These are phyloP conservation scores for Gossypium ekmanianum DNA, from an alignment of 345 rosid species.

Conservation along the genomic window DNA sequence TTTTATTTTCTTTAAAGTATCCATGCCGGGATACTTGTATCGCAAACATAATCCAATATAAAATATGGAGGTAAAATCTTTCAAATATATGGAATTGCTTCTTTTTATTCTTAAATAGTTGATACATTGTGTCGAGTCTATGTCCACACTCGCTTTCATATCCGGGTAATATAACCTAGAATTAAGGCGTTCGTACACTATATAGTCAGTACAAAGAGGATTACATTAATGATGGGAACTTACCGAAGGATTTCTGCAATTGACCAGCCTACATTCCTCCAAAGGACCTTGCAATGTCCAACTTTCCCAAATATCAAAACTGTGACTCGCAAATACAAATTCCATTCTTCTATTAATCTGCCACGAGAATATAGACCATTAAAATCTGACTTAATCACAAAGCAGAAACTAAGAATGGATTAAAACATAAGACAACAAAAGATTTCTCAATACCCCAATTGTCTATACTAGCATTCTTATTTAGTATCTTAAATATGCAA, in stretches of 20 bases:
- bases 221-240: conserved; percentile 9
- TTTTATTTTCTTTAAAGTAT: no score
- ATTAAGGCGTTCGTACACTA: no score
- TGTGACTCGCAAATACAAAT: conserved; percentile 95
- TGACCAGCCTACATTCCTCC: conserved; percentile 84
- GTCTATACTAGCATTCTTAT: neutral
- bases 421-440: neutral
- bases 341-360: conserved; percentile 96
- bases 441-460: neutral
- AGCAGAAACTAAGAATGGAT: neutral
- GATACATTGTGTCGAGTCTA: no score
- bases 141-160: no score
- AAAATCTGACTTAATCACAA: neutral
- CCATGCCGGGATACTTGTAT: no score
- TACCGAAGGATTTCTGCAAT: conserved; percentile 81
- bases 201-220: neutral
- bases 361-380: conserved; percentile 18
- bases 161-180: no score
- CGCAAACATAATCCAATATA: no score
- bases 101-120: no score
- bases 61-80: no score
- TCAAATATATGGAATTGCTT: no score
- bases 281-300: conserved; percentile 90
- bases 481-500: neutral
- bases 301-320: conserved; percentile 99